Base-by-base conservation (phyloP, 805 yeast species). In the Clavispora carvajalis region DNA sequence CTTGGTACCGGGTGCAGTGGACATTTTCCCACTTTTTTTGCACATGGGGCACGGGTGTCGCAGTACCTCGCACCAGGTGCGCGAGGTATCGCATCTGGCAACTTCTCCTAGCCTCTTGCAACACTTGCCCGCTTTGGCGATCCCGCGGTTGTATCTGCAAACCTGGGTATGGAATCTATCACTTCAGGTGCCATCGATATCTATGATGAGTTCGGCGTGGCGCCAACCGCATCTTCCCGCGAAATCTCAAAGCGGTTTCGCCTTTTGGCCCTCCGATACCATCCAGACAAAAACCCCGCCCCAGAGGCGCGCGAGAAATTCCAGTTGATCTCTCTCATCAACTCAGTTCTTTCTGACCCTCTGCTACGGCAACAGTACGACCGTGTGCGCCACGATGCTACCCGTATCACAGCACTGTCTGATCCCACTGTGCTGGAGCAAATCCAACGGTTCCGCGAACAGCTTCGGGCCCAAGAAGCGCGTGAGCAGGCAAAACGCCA, bases 181-280 rank as follows among this genome's bases (percentile, higher is more conserved):
- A 51, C 48, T 10, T 17, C 38, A 25, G 61, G 53, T 19, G 38
- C 39, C 7, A 46, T 55, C 25, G 64, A 65, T 43, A 60, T 76
- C 37, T 77, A 77, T 55, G 50, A 54, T 13, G 69, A 71, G 21
- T 61, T 82, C 2, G 45, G 74, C 6, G 48, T 71, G 3, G 79
- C 44, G 0, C 52, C 55, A 1, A 44, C 46, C 8, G 62, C 68
- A 9, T 29, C 54, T 5, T 26, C 24, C 3, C 38, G 41, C 3
- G 60, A 55, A 10, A 63, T 69, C 18, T 48, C 58, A 30, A 40
- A 54, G 5, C 57, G 55, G 36, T 69, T 64, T 48, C 53, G 73
- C 28, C 49, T 50, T 29, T 47, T 56, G 41, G 74, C 74, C 1
- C 57, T 69, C 16, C 34, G 44, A 16, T 63, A 52, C 44, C 74